Conservation (phyloP, 208 protist species). For the Phytomonas sp. region DNA sequence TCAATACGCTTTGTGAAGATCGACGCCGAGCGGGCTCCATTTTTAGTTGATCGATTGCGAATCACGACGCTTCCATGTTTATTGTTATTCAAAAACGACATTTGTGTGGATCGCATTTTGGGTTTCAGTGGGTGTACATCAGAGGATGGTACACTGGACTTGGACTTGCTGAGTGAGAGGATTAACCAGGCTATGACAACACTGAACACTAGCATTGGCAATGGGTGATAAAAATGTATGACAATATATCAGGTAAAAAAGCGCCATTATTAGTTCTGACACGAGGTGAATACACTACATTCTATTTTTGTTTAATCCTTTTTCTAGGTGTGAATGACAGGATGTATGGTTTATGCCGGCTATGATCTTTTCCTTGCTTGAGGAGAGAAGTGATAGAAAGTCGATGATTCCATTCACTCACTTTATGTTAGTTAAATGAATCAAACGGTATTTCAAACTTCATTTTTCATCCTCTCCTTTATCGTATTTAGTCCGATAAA, state of each 20-base stretch:
- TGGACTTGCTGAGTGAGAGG: slow-evolving; percentile 57
- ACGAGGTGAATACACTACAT: background rate
- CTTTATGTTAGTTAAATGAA: background rate
- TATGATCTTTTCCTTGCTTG: background rate
- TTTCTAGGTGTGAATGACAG: background rate
- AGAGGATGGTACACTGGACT: slow-evolving; percentile 77
- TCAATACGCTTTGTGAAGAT: slow-evolving; percentile 92
- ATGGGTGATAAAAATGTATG: background rate
- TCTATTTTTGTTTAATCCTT: background rate
- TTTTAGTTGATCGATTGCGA: slow-evolving; percentile 90
- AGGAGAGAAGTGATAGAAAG: background rate
- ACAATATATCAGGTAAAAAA: slow-evolving; percentile 8
- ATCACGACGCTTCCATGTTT: slow-evolving; percentile 90
- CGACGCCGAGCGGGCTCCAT: slow-evolving; percentile 90
- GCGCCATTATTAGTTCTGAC: background rate
- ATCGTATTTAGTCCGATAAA: background rate
- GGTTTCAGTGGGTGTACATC: slow-evolving; percentile 92
- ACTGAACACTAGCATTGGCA: slow-evolving; percentile 6
- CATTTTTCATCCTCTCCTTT: background rate
- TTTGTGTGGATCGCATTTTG: slow-evolving; percentile 90
- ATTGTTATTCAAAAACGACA: slow-evolving; percentile 91
- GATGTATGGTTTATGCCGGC: background rate
- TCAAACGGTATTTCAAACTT: background rate
- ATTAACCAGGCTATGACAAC: slow-evolving; percentile 31
- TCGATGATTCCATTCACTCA: background rate